phyloP scores from a whole-genome alignment of 2,329 filamentous ascomycete genomes.

The Trichoderma sp. region DNA sequence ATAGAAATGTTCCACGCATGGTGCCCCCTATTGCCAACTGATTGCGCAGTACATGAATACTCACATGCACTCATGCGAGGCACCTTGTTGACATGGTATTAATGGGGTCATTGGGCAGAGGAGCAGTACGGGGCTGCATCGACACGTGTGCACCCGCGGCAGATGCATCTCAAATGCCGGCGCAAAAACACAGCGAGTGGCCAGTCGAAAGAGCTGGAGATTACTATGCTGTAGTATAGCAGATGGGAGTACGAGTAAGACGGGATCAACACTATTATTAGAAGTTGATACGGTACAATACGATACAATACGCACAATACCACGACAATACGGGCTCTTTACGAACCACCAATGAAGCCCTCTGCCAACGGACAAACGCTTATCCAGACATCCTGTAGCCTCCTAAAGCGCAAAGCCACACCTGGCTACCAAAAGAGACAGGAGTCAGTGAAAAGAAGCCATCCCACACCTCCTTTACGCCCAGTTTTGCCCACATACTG shows the following conservation, averaged over 20 bases:
- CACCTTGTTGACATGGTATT: not conserved
- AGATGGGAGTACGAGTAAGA: not conserved
- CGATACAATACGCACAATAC: not conserved
- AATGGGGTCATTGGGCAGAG: not conserved
- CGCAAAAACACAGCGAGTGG: not conserved
- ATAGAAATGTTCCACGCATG: not conserved
- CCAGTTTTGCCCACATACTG: conserved; percentile 2
- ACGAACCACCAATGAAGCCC: not conserved
- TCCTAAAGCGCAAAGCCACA: conserved; percentile 5
- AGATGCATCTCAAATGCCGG: conserved; percentile 6
- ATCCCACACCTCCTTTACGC: not conserved
- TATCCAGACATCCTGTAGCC: not conserved
- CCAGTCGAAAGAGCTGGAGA: not conserved
- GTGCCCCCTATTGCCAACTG: not conserved
- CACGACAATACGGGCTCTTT: not conserved
- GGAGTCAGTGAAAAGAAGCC: not conserved
- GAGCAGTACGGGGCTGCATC: not conserved
- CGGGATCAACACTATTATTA: not conserved
- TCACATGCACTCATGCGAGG: not conserved
- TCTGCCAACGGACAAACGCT: not conserved
- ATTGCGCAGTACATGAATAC: not conserved
- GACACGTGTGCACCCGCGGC: not conserved
- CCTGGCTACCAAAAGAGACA: not conserved
- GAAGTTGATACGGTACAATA: not conserved
- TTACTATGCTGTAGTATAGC: no score